These are phyloP conservation scores for Ceratocystis papillata DNA, from an alignment of 2,329 filamentous ascomycete genomes.

Conservation along the genomic window DNA sequence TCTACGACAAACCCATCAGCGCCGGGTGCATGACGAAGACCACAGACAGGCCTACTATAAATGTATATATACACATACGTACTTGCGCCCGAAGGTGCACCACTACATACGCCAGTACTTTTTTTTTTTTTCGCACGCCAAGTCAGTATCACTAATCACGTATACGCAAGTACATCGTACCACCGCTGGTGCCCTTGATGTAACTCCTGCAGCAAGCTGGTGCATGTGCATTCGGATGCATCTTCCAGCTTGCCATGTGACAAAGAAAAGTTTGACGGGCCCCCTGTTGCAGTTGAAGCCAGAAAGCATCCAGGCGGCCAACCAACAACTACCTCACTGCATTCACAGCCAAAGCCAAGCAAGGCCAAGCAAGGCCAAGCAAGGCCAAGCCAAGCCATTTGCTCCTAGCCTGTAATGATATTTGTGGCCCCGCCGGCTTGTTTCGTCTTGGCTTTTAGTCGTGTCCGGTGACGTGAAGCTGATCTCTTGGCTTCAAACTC, in stretches of 20 bases:
- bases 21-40: background rate
- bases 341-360: background rate
- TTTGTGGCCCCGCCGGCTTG: background rate
- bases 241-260: conserved; percentile 14
- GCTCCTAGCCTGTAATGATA: background rate
- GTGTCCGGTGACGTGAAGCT: conserved; percentile 4
- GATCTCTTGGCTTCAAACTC: background rate
- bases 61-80: background rate
- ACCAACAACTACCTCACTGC: too few relatives aligned
- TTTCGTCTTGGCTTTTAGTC: background rate
- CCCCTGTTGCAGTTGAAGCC: conserved; percentile 1
- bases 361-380: background rate
- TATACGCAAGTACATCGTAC: too few relatives aligned
- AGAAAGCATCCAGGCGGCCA: too few relatives aligned
- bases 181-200: background rate
- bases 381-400: background rate
- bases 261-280: conserved; percentile 7
- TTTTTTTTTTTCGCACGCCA: too few relatives aligned
- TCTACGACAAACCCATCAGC: background rate
- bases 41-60: background rate
- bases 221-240: background rate
- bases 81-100: background rate
- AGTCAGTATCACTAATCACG: too few relatives aligned
- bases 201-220: background rate
- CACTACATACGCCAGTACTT: too few relatives aligned